These are phyloP conservation scores for Cladosporium sp. DNA, from an alignment of 2,329 filamentous ascomycete species.

Conservation along the genomic window DNA sequence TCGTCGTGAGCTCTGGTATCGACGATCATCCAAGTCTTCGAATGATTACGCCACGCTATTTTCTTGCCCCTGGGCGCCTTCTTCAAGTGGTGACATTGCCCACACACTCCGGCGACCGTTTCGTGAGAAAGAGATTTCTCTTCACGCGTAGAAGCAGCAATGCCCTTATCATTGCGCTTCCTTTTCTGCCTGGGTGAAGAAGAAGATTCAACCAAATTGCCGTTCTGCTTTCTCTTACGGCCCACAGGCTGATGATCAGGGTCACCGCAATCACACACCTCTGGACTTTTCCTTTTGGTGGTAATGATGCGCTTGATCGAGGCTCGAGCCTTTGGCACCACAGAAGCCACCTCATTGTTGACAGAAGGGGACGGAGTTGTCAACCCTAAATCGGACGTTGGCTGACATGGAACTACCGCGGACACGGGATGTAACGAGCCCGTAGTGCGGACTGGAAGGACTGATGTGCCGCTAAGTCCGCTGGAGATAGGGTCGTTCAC, in stretches of 20 bases:
- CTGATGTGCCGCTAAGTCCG: too few species aligned
- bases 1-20: not conserved
- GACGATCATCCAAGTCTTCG: not conserved
- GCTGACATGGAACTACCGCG: too few species aligned
- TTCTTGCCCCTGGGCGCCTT: not conserved
- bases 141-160: not conserved
- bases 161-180: too few species aligned
- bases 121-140: not conserved
- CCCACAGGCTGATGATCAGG: not conserved
- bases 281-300: not conserved
- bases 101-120: not conserved
- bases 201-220: too few species aligned
- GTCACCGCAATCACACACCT: not conserved
- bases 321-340: too few species aligned
- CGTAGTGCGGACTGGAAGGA: too few species aligned
- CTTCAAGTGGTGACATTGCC: not conserved
- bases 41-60: not conserved
- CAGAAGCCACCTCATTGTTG: not conserved
- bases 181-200: too few species aligned
- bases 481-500: too few species aligned
- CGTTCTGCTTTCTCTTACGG: too few species aligned
- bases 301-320: not conserved
- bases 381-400: too few species aligned
- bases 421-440: too few species aligned
- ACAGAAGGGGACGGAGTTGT: not conserved